phyloP scores from a whole-genome alignment of 768 basidiomycete genomes.

The Phanerodontia chrysosporium region DNA sequence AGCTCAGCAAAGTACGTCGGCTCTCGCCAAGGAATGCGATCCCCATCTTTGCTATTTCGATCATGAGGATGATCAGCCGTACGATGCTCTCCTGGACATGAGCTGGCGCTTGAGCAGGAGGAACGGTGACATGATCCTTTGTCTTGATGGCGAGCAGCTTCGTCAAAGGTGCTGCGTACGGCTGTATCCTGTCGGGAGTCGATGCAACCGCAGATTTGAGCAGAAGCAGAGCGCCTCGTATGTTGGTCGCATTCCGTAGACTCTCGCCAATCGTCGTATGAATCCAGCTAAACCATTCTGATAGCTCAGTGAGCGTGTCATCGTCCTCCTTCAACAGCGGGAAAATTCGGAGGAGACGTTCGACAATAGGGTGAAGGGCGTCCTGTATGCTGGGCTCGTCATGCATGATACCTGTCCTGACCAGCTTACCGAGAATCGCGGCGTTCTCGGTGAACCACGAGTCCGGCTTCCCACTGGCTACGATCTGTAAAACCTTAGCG shows the following conservation, averaged over 20 bases:
- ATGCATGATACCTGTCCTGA: slow-evolving; percentile 81
- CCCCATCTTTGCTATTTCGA: slow-evolving; percentile 81
- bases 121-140: slow-evolving; percentile 82
- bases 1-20: slow-evolving; percentile 72
- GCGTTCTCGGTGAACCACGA: slow-evolving; percentile 78
- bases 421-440: slow-evolving; percentile 67
- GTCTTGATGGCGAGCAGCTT: slow-evolving; percentile 81
- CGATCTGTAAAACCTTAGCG: slow-evolving; percentile 84
- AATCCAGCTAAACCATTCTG: slow-evolving; percentile 76
- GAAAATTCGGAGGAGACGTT: slow-evolving; percentile 69
- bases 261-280: slow-evolving; percentile 63
- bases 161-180: slow-evolving; percentile 70
- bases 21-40: slow-evolving; percentile 85
- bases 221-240: slow-evolving; percentile 82
- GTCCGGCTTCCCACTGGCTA: slow-evolving; percentile 78
- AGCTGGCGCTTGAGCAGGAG: slow-evolving; percentile 35
- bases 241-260: slow-evolving; percentile 34
- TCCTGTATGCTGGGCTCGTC: slow-evolving; percentile 82
- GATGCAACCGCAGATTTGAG: slow-evolving; percentile 80
- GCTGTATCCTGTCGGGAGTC: slow-evolving; percentile 79
- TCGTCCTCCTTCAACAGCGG: slow-evolving; percentile 79
- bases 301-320: slow-evolving; percentile 57
- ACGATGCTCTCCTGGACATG: slow-evolving; percentile 55
- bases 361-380: slow-evolving; percentile 76
- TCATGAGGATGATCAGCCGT: slow-evolving; percentile 66